A percentile compares a stretch with the other conserved stretches of the same genome.
Evolutionary conservation across 768 basidiomycete species (phyloP).

Genomic region (Stropharia rugosoannulata): DNA sequence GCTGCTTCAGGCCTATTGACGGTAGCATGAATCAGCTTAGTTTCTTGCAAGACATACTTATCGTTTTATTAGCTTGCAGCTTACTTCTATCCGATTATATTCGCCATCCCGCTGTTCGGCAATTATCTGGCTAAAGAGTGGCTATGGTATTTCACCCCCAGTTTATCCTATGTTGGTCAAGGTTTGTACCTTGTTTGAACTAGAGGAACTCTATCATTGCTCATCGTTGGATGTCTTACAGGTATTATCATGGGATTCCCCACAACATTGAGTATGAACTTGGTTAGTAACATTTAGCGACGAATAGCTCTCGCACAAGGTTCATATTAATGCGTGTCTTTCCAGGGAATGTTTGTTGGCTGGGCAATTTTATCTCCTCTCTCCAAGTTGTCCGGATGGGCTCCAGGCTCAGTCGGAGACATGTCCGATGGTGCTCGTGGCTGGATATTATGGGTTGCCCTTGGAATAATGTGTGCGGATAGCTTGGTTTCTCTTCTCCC

Average conservation of each 20-base stretch:
- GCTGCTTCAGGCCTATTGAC: conserved; percentile 71
- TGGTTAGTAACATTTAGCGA: conserved; percentile 43
- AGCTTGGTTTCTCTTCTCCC: conserved; percentile 84
- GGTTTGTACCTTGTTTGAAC: conserved; percentile 39
- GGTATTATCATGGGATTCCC: conserved; percentile 98
- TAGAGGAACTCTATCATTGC: not conserved
- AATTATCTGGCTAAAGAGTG: conserved; percentile 80
- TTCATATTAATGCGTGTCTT: not conserved
- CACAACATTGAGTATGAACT: conserved; percentile 90
- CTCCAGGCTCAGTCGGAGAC: conserved; percentile 87
- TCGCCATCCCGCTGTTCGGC: conserved; percentile 86
- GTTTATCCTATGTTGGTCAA: conserved; percentile 91
- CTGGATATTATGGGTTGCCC: conserved; percentile 95
- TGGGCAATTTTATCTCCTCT: conserved; percentile 94
- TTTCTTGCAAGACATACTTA: not conserved
- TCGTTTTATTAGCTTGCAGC: conserved; percentile 59
- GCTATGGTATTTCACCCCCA: conserved; percentile 94
- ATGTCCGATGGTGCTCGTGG: conserved; percentile 89
- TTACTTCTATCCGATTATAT: conserved; percentile 88
- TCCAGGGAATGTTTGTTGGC: conserved; percentile 91
- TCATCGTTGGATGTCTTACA: conserved; percentile 20
- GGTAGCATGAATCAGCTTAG: conserved; percentile 40
- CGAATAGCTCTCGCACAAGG: not conserved
- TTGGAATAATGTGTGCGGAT: conserved; percentile 96
- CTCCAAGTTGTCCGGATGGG: conserved; percentile 83